phyloP scores from a whole-genome alignment of 2,329 filamentous ascomycete genomes.

The Stagonosporopsis rhizophila region DNA sequence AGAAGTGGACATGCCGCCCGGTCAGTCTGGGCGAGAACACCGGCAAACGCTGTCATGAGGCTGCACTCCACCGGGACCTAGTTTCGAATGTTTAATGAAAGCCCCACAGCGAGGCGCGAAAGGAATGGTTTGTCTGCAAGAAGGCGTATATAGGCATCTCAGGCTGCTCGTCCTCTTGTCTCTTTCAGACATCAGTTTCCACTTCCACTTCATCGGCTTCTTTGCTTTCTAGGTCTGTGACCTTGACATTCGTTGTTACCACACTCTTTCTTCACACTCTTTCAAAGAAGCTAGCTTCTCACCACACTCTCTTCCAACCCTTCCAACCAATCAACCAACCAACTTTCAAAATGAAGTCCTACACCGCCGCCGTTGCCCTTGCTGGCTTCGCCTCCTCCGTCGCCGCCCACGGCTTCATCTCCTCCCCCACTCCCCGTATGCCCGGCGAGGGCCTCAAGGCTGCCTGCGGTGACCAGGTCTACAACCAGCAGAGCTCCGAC shows the following conservation, averaged over 20 bases:
- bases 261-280: slow-evolving; percentile 42
- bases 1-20: slow-evolving; percentile 22
- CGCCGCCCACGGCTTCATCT: slow-evolving; percentile 62
- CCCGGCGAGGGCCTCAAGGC: slow-evolving; percentile 60
- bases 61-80: slow-evolving; percentile 23
- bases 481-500: slow-evolving; percentile 61
- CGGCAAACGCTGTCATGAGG: slow-evolving; percentile 29
- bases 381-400: slow-evolving; percentile 56
- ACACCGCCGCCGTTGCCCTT: slow-evolving; percentile 51
- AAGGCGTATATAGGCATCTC: slow-evolving; percentile 30
- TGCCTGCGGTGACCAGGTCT: slow-evolving; percentile 63
- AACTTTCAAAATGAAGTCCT: slow-evolving; percentile 52
- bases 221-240: slow-evolving; percentile 46
- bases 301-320: slow-evolving; percentile 31
- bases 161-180: slow-evolving; percentile 5
- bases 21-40: slow-evolving; percentile 26
- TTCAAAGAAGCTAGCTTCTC: slow-evolving; percentile 45
- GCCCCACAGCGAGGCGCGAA: slow-evolving; percentile 33
- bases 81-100: slow-evolving; percentile 50
- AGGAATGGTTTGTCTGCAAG: slow-evolving; percentile 15
- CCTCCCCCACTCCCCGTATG: slow-evolving; percentile 56
- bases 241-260: slow-evolving; percentile 48
- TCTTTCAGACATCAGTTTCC: slow-evolving; percentile 31
- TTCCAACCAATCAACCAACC: slow-evolving; percentile 16
- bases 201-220: slow-evolving; percentile 35